Evolutionary conservation across 1,284 basidiomycete genomes (phyloP).

Genomic region (Clitocybe nebularis): DNA sequence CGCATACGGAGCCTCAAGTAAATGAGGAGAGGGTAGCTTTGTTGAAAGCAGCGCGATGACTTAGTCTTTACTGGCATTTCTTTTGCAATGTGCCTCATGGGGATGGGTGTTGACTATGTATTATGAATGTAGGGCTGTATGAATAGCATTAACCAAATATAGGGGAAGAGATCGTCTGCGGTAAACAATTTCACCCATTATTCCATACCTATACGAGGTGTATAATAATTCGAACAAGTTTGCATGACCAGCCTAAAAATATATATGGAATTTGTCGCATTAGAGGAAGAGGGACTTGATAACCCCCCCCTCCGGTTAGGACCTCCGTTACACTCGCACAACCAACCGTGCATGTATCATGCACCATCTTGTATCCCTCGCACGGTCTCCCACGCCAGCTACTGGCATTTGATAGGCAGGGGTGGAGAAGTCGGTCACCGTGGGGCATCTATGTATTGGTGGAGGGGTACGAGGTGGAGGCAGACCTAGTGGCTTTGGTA

Average conservation of each 20-base stretch:
- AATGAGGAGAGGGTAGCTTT: too few relatives aligned
- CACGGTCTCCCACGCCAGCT: constrained; percentile 26
- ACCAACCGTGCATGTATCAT: constrained; percentile 82
- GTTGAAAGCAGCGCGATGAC: too few relatives aligned
- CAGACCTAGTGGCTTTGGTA: constrained; percentile 53
- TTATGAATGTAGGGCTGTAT: too few relatives aligned
- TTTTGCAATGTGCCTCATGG: too few relatives aligned
- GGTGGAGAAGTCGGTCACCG: constrained; percentile 40
- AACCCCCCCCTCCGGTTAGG: constrained; percentile 63
- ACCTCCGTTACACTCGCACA: constrained; percentile 73
- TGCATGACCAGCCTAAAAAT: constrained; percentile 62
- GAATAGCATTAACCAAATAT: too few relatives aligned
- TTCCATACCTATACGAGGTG: too few relatives aligned
- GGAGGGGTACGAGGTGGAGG: constrained; percentile 56
- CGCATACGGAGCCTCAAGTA: too few relatives aligned
- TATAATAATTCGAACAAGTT: constrained; percentile 64
- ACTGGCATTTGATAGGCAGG: constrained; percentile 20
- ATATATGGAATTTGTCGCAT: neutral
- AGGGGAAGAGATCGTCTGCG: too few relatives aligned
- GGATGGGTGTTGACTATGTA: too few relatives aligned
- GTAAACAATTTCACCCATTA: too few relatives aligned
- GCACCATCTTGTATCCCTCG: constrained; percentile 60
- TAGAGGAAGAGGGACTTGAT: constrained; percentile 47
- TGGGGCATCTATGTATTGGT: constrained; percentile 30
- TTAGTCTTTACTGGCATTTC: too few relatives aligned